A percentile compares a stretch with the other conserved stretches of the same genome.
These are phyloP conservation scores for Pichia deserticola DNA, from an alignment of 805 yeast genomes.

Conservation along the genomic window DNA sequence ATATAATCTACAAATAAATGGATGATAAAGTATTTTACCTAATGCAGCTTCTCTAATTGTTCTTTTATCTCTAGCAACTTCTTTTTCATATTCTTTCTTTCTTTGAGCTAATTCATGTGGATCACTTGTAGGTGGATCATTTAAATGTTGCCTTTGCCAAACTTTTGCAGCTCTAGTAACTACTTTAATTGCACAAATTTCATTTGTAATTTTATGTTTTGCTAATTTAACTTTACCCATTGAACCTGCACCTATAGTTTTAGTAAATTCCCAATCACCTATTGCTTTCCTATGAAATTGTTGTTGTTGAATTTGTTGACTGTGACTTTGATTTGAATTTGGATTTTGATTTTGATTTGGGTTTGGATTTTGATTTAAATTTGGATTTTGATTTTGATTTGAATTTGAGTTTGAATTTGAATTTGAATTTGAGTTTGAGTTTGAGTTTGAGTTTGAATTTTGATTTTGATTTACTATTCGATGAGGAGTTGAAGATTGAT, in stretches of 20 bases:
- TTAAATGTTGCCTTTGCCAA: constrained; percentile 63
- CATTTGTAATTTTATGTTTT: constrained; percentile 70
- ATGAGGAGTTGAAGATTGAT: constrained; percentile 6
- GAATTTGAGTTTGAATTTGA: constrained; percentile 10
- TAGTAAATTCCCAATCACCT: constrained; percentile 95
- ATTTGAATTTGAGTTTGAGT: constrained; percentile 1
- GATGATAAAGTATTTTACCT: constrained; percentile 85
- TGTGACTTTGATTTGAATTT: background rate
- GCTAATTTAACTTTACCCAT: constrained; percentile 99
- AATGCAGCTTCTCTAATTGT: constrained; percentile 93
- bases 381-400: constrained; percentile 5
- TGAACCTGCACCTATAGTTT: constrained; percentile 96
- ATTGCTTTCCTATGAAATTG: constrained; percentile 74
- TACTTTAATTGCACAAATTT: constrained; percentile 86
- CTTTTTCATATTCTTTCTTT: constrained; percentile 69
- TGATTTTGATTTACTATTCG: constrained; percentile 7
- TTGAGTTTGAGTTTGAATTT: constrained; percentile 5
- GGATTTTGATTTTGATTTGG: background rate
- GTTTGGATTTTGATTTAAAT: background rate
- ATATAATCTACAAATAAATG: constrained; percentile 82
- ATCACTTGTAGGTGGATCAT: constrained; percentile 58
- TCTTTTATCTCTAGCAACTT: constrained; percentile 82
- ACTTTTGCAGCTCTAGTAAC: constrained; percentile 83
- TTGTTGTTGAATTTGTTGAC: constrained; percentile 3
- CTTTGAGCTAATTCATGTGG: constrained; percentile 51